Evolutionary conservation across 805 yeast genomes (phyloP), one percentile per base, ranked within the genome.

Genomic region (Torulaspora indica): DNA sequence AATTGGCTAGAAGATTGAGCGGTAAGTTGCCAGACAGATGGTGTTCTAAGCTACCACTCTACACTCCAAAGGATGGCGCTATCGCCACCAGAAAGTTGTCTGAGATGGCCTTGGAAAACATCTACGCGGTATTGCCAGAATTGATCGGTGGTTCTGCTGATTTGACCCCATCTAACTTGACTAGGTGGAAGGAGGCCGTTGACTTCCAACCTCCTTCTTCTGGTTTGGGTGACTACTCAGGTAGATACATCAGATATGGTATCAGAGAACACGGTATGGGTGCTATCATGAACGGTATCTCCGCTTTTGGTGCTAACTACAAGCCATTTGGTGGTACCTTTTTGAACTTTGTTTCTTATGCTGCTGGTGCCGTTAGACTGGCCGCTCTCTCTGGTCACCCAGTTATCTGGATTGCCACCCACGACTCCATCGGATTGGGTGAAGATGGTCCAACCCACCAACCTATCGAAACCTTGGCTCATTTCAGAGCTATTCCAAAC

Each of bases 191-290:
- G 60, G 82, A 73, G 52, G 87, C 95, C 50, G 78, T 78, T 55
- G 96, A 90, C 71, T 91, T 90, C 90, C 96, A 93, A 78, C 86
- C 93, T 44, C 86, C 88, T 44, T 63, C 79, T 45, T 71, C 88
- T 48, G 81, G 81, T 38, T 73, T 87, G 56, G 98, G 98, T 70
- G 80, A 80, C 63, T 90, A 83, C 76, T 53, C 80, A 46, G 98
- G 98, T 67, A 83, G 96, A 68, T 91, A 91, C 76, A 76, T 91
- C 71, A 84, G 97, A 75, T 91, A 83, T 69, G 98, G 98, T 82
- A 96, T 91, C 55, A 85, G 98, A 74, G 98, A 91, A 77, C 98
- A 93, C 73, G 97, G 87, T 70, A 89, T 91, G 97, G 96, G 96
- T 74, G 96, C 97, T 54, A 85, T 90, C 69, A 78, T 90, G 81